phyloP scores from a whole-genome alignment of 805 yeast genomes.

The Candida montana region DNA sequence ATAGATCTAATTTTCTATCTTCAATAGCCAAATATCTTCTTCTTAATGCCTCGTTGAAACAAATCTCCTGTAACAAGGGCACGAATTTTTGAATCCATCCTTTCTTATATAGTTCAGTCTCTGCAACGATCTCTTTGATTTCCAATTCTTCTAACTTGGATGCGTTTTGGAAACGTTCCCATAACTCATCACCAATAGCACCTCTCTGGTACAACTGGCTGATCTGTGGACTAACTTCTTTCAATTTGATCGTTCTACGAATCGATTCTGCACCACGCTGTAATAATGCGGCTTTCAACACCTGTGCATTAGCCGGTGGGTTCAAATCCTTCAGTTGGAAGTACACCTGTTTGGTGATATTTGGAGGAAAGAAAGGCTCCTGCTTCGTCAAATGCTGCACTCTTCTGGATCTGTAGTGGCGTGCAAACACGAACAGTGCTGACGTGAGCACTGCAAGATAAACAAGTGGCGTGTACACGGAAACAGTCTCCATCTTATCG shows the following conservation, averaged over 20 bases:
- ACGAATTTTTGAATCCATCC: slow-evolving; percentile 80
- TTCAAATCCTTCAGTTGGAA: slow-evolving; percentile 46
- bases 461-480: slow-evolving; percentile 67
- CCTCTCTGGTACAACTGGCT: slow-evolving; percentile 78
- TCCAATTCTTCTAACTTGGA: slow-evolving; percentile 77
- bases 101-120: slow-evolving; percentile 65
- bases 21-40: slow-evolving; percentile 50
- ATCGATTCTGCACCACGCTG: slow-evolving; percentile 83
- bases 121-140: slow-evolving; percentile 65
- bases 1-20: slow-evolving; percentile 32
- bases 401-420: slow-evolving; percentile 56
- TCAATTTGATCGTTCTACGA: slow-evolving; percentile 74
- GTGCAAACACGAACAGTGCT: slow-evolving; percentile 64
- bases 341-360: slow-evolving; percentile 61
- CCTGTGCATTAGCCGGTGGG: slow-evolving; percentile 69
- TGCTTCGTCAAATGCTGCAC: slow-evolving; percentile 47
- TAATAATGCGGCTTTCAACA: slow-evolving; percentile 61
- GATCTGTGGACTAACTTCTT: slow-evolving; percentile 70
- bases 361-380: slow-evolving; percentile 69
- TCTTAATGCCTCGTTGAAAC: slow-evolving; percentile 86
- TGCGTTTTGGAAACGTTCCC: slow-evolving; percentile 74
- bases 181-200: slow-evolving; percentile 83
- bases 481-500: slow-evolving; percentile 26
- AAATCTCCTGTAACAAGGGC: slow-evolving; percentile 79
- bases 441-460: slow-evolving; percentile 67